Evolutionary conservation across 768 basidiomycete genomes (phyloP).

Genomic region (Boletus pseudopeckii): DNA sequence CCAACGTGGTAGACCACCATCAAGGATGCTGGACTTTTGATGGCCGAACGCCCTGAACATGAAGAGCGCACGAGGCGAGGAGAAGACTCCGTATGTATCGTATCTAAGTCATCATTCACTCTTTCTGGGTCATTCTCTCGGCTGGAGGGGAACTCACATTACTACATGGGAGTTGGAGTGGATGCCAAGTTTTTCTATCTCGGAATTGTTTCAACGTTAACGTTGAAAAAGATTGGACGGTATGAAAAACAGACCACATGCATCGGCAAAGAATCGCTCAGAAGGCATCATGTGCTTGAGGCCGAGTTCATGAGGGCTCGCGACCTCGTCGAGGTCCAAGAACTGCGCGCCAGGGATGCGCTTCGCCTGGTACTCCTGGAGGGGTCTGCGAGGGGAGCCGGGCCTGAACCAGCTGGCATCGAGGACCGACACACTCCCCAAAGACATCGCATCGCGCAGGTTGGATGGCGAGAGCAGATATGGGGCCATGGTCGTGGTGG

Average conservation of each 20-base stretch:
- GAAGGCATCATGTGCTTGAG: conserved; percentile 95
- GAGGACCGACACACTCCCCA: conserved; percentile 40
- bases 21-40: conserved; percentile 75
- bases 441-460: conserved; percentile 37
- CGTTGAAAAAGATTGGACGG: conserved; percentile 3
- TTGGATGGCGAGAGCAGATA: conserved; percentile 52
- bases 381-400: conserved; percentile 65
- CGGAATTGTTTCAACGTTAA: conserved; percentile 7
- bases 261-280: conserved; percentile 63
- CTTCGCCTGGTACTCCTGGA: conserved; percentile 62
- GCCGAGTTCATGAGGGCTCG: conserved; percentile 69
- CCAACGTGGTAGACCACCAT: conserved; percentile 92
- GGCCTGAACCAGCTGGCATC: conserved; percentile 98
- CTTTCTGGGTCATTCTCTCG: conserved; percentile 3
- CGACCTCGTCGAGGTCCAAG: conserved; percentile 78
- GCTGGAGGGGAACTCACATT: conserved; percentile 45
- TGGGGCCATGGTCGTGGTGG: conserved; percentile 38
- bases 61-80: conserved; percentile 87
- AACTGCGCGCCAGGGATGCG: conserved; percentile 71
- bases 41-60: conserved; percentile 95
- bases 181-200: conserved; percentile 70
- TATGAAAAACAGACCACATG: conserved; percentile 60
- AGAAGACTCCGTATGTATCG: conserved; percentile 88
- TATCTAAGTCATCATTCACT: conserved; percentile 50
- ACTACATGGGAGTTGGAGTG: conserved; percentile 73